Evolutionary conservation across 805 yeast genomes (phyloP).

Genomic region (Candida broadrunensis): DNA sequence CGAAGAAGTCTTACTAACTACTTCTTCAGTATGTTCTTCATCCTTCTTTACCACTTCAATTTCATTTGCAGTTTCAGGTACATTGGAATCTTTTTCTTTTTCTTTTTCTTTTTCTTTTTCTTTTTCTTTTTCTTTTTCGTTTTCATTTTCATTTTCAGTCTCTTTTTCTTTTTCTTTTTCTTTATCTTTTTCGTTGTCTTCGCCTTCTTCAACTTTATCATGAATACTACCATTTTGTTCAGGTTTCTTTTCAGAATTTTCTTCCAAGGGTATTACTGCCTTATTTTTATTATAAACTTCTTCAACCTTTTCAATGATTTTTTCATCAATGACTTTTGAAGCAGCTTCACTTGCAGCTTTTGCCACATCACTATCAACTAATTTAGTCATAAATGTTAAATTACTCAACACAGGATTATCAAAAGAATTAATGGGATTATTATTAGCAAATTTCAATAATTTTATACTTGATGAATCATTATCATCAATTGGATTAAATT

Average conservation of each 20-base stretch:
- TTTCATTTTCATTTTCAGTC: conserved; percentile 6
- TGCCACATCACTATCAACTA: conserved; percentile 85
- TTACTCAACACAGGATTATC: conserved; percentile 95
- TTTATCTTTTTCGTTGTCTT: conserved; percentile 1
- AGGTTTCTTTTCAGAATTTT: background rate
- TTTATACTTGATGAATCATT: conserved; percentile 45
- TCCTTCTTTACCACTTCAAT: conserved; percentile 9
- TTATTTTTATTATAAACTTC: conserved; percentile 19
- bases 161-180: conserved; percentile 9
- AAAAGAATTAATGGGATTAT: conserved; percentile 76
- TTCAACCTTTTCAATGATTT: conserved; percentile 36
- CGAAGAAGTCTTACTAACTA: conserved; percentile 10
- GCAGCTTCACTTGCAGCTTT: conserved; percentile 75
- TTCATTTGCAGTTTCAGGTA: conserved; percentile 7
- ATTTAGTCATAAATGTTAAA: conserved; percentile 79
- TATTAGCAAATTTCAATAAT: conserved; percentile 77
- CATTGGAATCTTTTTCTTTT: no score
- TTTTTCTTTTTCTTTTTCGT: conserved; percentile 5
- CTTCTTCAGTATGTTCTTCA: conserved; percentile 1
- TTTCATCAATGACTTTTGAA: conserved; percentile 45
- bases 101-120: background rate
- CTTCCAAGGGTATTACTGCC: background rate
- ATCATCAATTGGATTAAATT: conserved; percentile 48
- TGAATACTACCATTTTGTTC: background rate
- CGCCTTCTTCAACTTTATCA: background rate